Evolutionary conservation across 306 rosid genomes (phyloP).

Genomic region (Begonia loranthoides): DNA sequence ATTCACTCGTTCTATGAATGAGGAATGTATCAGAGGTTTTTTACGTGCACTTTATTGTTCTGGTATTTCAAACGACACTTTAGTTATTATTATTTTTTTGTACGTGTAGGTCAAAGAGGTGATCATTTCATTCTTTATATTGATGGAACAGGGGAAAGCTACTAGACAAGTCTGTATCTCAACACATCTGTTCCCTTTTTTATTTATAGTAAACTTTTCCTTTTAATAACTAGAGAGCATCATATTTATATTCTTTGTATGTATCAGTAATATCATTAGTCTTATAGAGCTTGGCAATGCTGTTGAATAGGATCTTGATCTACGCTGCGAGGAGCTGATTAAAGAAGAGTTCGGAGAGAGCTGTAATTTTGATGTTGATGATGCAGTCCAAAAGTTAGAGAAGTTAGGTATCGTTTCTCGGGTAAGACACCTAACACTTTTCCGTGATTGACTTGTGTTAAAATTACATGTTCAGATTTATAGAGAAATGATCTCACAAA

Average conservation of each 20-base stretch:
- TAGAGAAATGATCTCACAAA: no score
- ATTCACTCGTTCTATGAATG: no score
- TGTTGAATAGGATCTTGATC: conserved; percentile 73
- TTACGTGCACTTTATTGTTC: no score
- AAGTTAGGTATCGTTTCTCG: conserved; percentile 70
- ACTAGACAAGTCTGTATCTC: conserved; percentile 39
- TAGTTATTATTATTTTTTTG: no score
- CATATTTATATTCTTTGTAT: not conserved
- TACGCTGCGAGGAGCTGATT: conserved; percentile 74
- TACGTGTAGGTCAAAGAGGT: conserved; percentile 77
- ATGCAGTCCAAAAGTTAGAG: conserved; percentile 74
- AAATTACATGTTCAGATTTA: no score
- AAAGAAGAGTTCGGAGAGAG: conserved; percentile 64
- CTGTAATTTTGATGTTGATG: conserved; percentile 90
- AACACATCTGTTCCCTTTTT: not conserved
- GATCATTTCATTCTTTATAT: conserved; percentile 66
- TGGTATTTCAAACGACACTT: no score
- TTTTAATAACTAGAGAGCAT: not conserved
- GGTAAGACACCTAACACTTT: conserved; percentile 37
- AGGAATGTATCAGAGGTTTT: no score
- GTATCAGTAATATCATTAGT: not conserved
- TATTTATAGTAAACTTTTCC: not conserved
- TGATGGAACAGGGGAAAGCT: conserved; percentile 95
- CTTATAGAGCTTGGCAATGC: conserved; percentile 8
- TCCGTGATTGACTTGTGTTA: not conserved